phyloP scores from a whole-genome alignment of 176 grass and related monocot genomes.

The Oryza meyeriana region DNA sequence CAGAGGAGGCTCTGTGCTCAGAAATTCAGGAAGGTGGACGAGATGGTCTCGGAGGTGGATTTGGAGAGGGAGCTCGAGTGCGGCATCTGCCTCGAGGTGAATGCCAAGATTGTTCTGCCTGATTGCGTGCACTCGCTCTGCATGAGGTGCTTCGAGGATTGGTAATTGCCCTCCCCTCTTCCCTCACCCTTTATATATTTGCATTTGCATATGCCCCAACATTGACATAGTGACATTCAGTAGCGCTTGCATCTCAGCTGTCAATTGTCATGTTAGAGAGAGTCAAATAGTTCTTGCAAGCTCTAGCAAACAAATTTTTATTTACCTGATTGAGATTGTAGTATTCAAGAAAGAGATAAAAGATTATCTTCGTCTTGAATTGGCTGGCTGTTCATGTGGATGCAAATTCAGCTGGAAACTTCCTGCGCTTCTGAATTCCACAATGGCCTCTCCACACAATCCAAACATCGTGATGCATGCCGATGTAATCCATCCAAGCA shows the following conservation, averaged over 20 bases:
- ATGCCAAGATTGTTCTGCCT: conserved; percentile 48
- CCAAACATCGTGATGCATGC: background rate
- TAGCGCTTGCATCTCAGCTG: background rate
- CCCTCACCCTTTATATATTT: background rate
- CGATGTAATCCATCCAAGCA: background rate
- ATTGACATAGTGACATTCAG: background rate
- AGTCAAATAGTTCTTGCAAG: background rate
- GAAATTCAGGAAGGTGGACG: conserved; percentile 28
- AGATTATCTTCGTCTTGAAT: background rate
- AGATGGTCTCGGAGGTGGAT: conserved; percentile 30
- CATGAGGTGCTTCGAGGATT: conserved; percentile 51
- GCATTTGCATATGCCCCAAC: background rate
- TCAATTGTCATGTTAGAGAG: background rate
- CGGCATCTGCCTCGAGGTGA: conserved; percentile 54
- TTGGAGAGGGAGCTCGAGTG: conserved; percentile 63
- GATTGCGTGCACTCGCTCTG: conserved; percentile 55
- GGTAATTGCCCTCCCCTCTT: conserved; percentile 19
- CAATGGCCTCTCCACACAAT: background rate
- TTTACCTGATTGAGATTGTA: background rate
- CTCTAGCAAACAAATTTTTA: background rate
- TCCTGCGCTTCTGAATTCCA: background rate
- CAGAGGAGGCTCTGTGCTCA: conserved; percentile 36
- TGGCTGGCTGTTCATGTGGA: background rate
- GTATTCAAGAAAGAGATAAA: background rate
- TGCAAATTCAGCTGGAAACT: background rate